Evolutionary conservation across 495 filamentous ascomycete genomes (phyloP), one percentile per base, ranked within the genome.

Genomic region (Letharia columbiana): DNA sequence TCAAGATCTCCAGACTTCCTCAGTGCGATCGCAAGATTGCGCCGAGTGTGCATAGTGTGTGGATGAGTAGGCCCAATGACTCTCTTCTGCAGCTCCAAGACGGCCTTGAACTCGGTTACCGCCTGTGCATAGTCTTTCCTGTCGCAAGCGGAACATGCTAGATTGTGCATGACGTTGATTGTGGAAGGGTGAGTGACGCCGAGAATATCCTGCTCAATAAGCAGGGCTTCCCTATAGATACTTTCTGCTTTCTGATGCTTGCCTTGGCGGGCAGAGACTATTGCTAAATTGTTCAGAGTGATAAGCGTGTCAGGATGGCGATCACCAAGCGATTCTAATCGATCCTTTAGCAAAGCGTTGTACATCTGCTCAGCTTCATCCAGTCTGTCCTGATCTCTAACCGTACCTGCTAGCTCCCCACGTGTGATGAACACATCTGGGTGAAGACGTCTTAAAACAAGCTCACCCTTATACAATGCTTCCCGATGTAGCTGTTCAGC

Each of bases 51-150:
- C 33, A 84, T 71, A 20, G 78, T 81, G 41, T 70, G 2, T 31
- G 74, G 76, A 74, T 83, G 76, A 39, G 77, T 71, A 17, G 45
- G 44, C 3, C 61, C 66, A 9, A 81, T 66, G 18, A 73, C 58
- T 67, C 63, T 74, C 59, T 75, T 64, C 44, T 61, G 63, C 57
- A 8, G 18, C 5, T 68, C 44, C 33, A 68, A 37, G 18, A 47
- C 54, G 3, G 35, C 2, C 47, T 44, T 59, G 42, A 60, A 66
- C 10, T 70, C 60, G 1, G 9, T 52, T 50, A 70, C 67, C 23
- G 68, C 67, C 49, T 63, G 42, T 40, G 13, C 4, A 23, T 66
- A 11, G 13, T 58, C 35, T 17, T 42, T 39, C n/a, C 45, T 50
- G 18, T 61, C 33, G 4, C 4, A 39, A 3, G 18, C 52, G n/a